Conservation (phyloP, 805 yeast genomes). For the Sugiyamaella lignohabitans region DNA sequence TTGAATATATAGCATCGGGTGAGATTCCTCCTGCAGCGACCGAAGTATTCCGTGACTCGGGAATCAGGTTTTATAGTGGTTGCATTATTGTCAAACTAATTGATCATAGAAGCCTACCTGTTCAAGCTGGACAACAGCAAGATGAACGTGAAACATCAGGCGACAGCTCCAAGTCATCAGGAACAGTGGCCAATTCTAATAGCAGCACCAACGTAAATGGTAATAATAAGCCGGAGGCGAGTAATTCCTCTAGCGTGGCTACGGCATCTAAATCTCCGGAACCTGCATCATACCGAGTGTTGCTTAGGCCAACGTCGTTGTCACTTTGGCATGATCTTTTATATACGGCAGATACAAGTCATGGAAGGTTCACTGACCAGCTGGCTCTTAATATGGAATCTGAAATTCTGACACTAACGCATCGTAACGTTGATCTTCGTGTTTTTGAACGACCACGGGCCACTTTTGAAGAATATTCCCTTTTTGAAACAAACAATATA, state of each 20-base stretch:
- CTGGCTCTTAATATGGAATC: conserved; percentile 78
- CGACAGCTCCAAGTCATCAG: neutral
- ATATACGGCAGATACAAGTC: conserved; percentile 72
- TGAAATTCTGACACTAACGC: conserved; percentile 73
- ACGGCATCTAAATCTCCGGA: conserved; percentile 30
- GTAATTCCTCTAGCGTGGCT: conserved; percentile 1
- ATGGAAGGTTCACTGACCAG: conserved; percentile 63
- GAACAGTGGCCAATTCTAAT: neutral
- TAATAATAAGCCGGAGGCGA: neutral
- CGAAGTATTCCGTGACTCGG: conserved; percentile 83
- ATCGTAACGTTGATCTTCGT: conserved; percentile 67
- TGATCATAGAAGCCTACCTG: conserved; percentile 60
- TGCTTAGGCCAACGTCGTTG: conserved; percentile 72
- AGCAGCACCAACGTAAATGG: conserved; percentile 1
- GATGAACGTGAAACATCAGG: neutral
- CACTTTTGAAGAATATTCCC: conserved; percentile 20
- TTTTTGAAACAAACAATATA: neutral
- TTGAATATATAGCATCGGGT: conserved; percentile 71
- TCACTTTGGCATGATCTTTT: conserved; percentile 81
- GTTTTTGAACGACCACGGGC: conserved; percentile 43
- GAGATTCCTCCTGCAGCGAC: conserved; percentile 84
- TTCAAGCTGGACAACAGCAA: conserved; percentile 5
- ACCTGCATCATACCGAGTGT: conserved; percentile 70
- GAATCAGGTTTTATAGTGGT: conserved; percentile 81
- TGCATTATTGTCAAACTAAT: conserved; percentile 78